A percentile compares a stretch with the other conserved stretches of the same genome.
phyloP scores from a whole-genome alignment of 371 early-diverging fungal species.

The Apophysomyces trapeziformis region DNA sequence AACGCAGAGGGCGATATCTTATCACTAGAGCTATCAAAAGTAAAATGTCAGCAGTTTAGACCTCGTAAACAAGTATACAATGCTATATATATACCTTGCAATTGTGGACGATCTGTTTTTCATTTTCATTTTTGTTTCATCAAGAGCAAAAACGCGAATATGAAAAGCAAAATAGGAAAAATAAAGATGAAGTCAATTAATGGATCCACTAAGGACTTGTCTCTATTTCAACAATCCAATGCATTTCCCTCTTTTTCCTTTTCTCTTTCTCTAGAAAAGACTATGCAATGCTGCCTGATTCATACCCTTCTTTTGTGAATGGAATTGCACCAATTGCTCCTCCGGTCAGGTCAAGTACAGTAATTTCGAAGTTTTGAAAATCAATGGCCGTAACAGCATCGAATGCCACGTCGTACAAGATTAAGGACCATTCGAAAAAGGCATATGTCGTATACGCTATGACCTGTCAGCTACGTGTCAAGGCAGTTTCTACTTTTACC shows the following conservation, averaged over 20 bases:
- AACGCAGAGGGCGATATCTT: slow-evolving; percentile 41
- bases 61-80: neutral
- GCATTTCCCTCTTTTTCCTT: neutral
- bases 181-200: slow-evolving; percentile 16
- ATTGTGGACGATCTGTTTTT: slow-evolving; percentile 19
- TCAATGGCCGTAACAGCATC: slow-evolving; percentile 76
- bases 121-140: slow-evolving; percentile 5
- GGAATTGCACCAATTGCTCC: slow-evolving; percentile 22
- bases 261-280: neutral
- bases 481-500: slow-evolving; percentile 34
- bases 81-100: slow-evolving; percentile 20
- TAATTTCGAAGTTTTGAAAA: slow-evolving; percentile 63
- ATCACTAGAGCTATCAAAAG: slow-evolving; percentile 37
- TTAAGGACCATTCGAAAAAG: slow-evolving; percentile 85
- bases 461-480: neutral
- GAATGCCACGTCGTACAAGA: slow-evolving; percentile 78
- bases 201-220: neutral
- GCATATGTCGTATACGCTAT: slow-evolving; percentile 81
- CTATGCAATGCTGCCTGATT: slow-evolving; percentile 10
- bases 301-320: slow-evolving; percentile 35
- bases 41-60: neutral
- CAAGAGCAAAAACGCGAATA: neutral
- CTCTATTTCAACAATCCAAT: neutral
- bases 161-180: slow-evolving; percentile 15
- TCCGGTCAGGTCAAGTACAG: slow-evolving; percentile 52